phyloP scores from a whole-genome alignment of 2,329 filamentous ascomycete species.

The Fonsecaea pedrosoi region DNA sequence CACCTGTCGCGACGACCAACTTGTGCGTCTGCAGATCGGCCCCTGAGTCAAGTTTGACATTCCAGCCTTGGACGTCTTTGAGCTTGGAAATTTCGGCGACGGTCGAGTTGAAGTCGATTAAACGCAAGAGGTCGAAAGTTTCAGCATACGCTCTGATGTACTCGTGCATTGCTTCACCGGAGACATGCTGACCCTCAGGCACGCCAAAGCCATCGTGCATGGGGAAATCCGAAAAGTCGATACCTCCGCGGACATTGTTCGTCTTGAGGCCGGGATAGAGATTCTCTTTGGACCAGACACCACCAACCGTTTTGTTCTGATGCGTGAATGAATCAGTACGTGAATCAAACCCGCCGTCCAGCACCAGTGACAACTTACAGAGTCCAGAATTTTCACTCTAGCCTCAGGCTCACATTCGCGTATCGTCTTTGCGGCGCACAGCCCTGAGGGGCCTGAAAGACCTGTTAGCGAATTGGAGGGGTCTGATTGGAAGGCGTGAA shows the following conservation, averaged over 20 bases:
- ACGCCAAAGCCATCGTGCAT: constrained; percentile 65
- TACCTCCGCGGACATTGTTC: constrained; percentile 76
- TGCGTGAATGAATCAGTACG: background rate
- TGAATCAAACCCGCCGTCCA: background rate
- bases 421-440: constrained; percentile 39
- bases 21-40: constrained; percentile 48
- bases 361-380: constrained; percentile 21
- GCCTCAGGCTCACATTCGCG: constrained; percentile 36
- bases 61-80: constrained; percentile 52
- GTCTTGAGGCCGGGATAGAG: constrained; percentile 72
- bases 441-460: constrained; percentile 34
- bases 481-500: background rate
- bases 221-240: constrained; percentile 76
- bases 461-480: background rate
- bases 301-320: constrained; percentile 55
- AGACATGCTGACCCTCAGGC: constrained; percentile 63
- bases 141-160: constrained; percentile 66
- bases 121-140: constrained; percentile 57
- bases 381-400: constrained; percentile 34
- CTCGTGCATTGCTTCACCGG: constrained; percentile 60
- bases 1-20: constrained; percentile 63
- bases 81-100: constrained; percentile 59
- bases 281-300: constrained; percentile 72
- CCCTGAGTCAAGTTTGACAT: constrained; percentile 43
- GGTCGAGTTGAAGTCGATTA: constrained; percentile 60